phyloP scores from a whole-genome alignment of 2,329 filamentous ascomycete genomes.

The Xylaria sp. region DNA sequence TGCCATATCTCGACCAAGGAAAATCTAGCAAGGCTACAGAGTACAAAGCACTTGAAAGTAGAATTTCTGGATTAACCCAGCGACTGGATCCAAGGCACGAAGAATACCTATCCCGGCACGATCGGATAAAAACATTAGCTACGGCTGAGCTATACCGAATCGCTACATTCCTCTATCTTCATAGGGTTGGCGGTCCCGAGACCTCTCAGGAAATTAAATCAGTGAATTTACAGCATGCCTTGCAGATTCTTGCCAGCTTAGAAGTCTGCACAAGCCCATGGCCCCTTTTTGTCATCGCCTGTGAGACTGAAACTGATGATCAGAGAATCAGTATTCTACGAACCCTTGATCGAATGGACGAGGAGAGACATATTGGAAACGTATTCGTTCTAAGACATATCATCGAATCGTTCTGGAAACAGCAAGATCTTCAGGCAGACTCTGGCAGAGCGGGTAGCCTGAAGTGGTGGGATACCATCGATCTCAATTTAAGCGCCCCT shows the following conservation, averaged over 20 bases:
- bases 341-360: conserved; percentile 57
- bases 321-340: conserved; percentile 56
- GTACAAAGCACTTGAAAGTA: conserved; percentile 45
- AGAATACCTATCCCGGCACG: conserved; percentile 46
- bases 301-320: conserved; percentile 56
- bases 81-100: conserved; percentile 47
- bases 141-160: conserved; percentile 65
- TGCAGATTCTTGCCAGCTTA: conserved; percentile 53
- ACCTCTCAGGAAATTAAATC: conserved; percentile 46
- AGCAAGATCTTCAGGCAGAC: conserved; percentile 55
- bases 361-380: conserved; percentile 58
- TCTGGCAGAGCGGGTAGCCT: conserved; percentile 45
- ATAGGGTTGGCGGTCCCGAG: conserved; percentile 46
- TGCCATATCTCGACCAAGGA: conserved; percentile 44
- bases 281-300: conserved; percentile 61
- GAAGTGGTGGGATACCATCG: conserved; percentile 56
- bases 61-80: conserved; percentile 46
- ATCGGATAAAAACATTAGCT: conserved; percentile 50
- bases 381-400: conserved; percentile 57
- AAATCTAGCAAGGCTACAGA: conserved; percentile 46
- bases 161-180: conserved; percentile 58
- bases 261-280: conserved; percentile 60
- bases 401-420: conserved; percentile 60
- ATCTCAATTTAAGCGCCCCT: conserved; percentile 50
- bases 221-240: conserved; percentile 51